Base-by-base conservation (phyloP, 2,329 filamentous ascomycete genomes). In the Talaromyces atroroseus region DNA sequence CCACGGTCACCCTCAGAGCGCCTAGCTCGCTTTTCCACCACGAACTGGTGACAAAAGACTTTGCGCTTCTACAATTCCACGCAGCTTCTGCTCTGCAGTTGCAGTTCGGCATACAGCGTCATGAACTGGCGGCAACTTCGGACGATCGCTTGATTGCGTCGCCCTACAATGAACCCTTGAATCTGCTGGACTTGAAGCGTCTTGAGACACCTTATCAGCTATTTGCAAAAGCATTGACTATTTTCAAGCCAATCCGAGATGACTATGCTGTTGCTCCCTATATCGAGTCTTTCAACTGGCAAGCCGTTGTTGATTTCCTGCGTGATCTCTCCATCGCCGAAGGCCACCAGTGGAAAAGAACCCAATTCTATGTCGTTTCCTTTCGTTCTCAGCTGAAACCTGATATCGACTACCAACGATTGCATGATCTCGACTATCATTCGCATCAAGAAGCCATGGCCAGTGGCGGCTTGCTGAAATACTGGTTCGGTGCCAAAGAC, bases 401-500 rank as follows among this genome's bases (percentile, higher is more conserved):
- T 1, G 81, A 78, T 12, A 87, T 86, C 1, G 83, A 90, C 60
- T 83, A 84, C 58, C 81, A 82, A 11, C 79, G 87, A 58, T 80
- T 96, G 40, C 85, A 85, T 42, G 78, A 80, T 24, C 79, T 96
- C 32, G 92, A 96, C 72, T 85, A 86, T 66, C 84, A 84, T 58
- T 88, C 88, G 6, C 91, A 96, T 69, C 79, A 82, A 23, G 91
- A 96, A 70, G 92, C 92, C 12, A 86, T 86, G 18, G 80, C 80
- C 40, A 89, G 85, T 65, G 91, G 91, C 5, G 90, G 90, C 0
- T 82, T 96, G 67, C 74, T 96, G 67, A 95, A 95, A 82, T 96
- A 96, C 73, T 96, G 92, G 90, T 96, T 95, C 71, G 90, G 90
- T 2, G 78, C 76, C 34, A 86, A 87, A 20, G 84, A 95, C 73